Evolutionary conservation across 2,329 filamentous ascomycete species (phyloP).

Genomic region (Lachnellula suecica): DNA sequence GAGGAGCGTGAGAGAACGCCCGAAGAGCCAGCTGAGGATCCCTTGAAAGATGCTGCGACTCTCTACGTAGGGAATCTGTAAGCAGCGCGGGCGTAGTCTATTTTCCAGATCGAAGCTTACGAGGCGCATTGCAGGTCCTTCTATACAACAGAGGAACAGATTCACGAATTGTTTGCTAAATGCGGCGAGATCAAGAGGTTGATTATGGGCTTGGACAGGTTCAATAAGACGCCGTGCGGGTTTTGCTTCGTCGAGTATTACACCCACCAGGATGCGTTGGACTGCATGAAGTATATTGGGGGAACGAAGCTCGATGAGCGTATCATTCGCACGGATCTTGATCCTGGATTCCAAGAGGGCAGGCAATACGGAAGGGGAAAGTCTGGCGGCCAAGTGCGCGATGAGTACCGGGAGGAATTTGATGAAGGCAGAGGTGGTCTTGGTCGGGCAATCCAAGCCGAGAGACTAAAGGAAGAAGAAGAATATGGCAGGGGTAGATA

Average conservation of each 20-base stretch:
- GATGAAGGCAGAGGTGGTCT: conserved; percentile 92
- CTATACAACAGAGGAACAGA: conserved; percentile 98
- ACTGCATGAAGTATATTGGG: conserved; percentile 98
- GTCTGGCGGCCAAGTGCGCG: conserved; percentile 92
- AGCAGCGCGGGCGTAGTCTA: conserved; percentile 31
- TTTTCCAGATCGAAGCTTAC: conserved; percentile 6
- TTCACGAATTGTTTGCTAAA: conserved; percentile 94
- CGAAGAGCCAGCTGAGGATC: conserved; percentile 66
- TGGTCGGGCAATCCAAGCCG: conserved; percentile 73
- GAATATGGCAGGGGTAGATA: conserved; percentile 58
- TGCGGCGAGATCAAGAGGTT: conserved; percentile 98
- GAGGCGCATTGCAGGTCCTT: conserved; percentile 65
- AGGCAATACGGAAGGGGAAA: conserved; percentile 95
- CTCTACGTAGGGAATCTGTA: conserved; percentile 97
- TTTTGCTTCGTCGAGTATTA: conserved; percentile 99
- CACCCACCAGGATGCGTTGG: conserved; percentile 92
- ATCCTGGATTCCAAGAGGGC: conserved; percentile 94
- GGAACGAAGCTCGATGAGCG: conserved; percentile 98
- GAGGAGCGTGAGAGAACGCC: conserved; percentile 49
- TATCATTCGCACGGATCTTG: conserved; percentile 91
- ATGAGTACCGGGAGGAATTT: conserved; percentile 96
- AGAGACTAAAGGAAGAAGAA: conserved; percentile 56
- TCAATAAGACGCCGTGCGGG: conserved; percentile 95
- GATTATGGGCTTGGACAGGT: conserved; percentile 95
- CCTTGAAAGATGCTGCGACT: conserved; percentile 83